Evolutionary conservation across 352 stramenopile species (phyloP), one percentile per base, ranked within the genome.

Genomic region (Globisporangium carolinianum): DNA sequence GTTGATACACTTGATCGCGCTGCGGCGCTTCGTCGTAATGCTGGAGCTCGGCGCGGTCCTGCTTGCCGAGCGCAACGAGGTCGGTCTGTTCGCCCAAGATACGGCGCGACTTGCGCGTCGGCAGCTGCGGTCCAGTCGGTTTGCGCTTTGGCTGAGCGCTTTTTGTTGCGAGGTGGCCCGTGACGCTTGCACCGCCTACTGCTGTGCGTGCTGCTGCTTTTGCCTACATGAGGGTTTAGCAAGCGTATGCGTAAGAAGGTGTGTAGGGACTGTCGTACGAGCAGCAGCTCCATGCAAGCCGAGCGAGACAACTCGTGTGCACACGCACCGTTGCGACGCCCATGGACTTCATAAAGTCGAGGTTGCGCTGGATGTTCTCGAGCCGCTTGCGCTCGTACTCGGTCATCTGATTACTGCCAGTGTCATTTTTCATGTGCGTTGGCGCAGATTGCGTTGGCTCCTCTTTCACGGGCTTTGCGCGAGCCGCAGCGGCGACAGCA

Each of bases 291-390:
- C 1, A 32, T 32, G 24, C 24, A 32, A 32, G 24, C 24, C 24
- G 24, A 36, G 32, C 24, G 24, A 36, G 32, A 8, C 17, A 18
- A 66, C 24, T 32, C 24, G 24, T 3, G 3, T 32, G 24, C 24
- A 32, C 24, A 32, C 62, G 35, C 41, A 83, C 73, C 17, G 79
- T 90, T 6, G 79, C 86, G 32, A 94, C 76, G 10, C 85, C 85
- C 74, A 95, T 91, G 47, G 79, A 75, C 53, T 75, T 71, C 83
- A 95, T 91, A 58, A 93, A 90, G 35, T 86, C 73, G 53, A 92
- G 54, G 60, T 95, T 93, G 37, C 85, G 81, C 69, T 86, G 69
- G 54, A 95, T 93, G 60, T 95, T 95, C 43, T 82, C 85, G 8
- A 81, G 71, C 0, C 85, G 81, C 64, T 87, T 88, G 63, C 77